phyloP scores from a whole-genome alignment of 192 early-diverging fungal species.

The Cladochytrium replicatum region DNA sequence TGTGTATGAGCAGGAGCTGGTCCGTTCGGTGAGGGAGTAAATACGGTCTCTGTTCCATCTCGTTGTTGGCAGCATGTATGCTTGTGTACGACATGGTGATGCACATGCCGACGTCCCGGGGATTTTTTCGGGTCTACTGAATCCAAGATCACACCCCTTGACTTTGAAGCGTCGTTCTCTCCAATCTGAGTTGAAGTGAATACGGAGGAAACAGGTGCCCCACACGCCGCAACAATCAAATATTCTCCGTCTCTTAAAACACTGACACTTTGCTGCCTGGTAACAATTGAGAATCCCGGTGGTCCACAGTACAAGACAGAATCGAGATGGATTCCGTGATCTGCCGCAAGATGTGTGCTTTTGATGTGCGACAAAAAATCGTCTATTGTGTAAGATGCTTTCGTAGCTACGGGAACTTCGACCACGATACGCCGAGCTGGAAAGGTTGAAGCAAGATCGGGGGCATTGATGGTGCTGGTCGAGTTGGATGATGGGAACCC shows the following conservation, averaged over 20 bases:
- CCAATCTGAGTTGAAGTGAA: too few species aligned
- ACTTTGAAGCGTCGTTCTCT: too few species aligned
- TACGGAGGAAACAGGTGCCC: neutral
- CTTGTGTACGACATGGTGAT: neutral
- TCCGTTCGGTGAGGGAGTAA: too few species aligned
- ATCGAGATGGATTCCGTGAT: neutral
- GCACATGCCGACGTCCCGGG: neutral
- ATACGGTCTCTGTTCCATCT: neutral
- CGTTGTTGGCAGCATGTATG: neutral
- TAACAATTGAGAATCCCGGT: neutral
- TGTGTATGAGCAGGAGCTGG: too few species aligned
- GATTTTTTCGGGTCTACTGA: neutral
- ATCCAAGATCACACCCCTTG: too few species aligned
- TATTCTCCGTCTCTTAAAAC: neutral
- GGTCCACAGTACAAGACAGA: neutral
- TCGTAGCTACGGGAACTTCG: too few species aligned
- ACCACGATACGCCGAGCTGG: too few species aligned
- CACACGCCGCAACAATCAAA: neutral
- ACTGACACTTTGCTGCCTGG: neutral
- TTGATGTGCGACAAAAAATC: neutral
- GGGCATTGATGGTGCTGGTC: too few species aligned
- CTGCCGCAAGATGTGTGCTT: neutral
- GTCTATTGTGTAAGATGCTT: too few species aligned
- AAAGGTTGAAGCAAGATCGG: too few species aligned
- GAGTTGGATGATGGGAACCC: too few species aligned